Conservation (phyloP, 23 red algal species). For the Agarophyton chilense region DNA sequence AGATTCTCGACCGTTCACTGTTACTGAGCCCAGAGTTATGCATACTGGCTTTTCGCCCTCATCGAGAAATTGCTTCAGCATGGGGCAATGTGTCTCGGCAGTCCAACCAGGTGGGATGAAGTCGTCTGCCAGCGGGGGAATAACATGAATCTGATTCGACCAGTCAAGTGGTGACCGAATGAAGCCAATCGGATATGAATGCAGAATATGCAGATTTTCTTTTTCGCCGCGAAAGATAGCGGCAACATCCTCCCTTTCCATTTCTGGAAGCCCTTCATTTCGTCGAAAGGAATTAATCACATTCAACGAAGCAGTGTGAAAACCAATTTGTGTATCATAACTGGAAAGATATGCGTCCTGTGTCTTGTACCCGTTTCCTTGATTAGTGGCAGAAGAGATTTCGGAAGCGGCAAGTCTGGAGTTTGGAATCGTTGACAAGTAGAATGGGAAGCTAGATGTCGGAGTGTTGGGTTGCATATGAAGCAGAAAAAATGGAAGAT, state of each 20-base stretch:
- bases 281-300: slow-evolving; percentile 15
- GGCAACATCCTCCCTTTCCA: neutral
- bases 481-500: slow-evolving; percentile 3
- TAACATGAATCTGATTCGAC: neutral
- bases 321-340: slow-evolving; percentile 18
- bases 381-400: neutral
- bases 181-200: neutral
- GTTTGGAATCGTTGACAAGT: neutral
- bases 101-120: slow-evolving; percentile 23
- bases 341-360: neutral
- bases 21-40: slow-evolving; percentile 4
- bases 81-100: slow-evolving; percentile 7
- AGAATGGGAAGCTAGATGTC: slow-evolving; percentile 14
- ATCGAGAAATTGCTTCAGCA: neutral
- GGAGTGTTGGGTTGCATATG: slow-evolving; percentile 48
- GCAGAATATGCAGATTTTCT: neutral
- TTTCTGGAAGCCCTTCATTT: neutral
- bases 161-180: slow-evolving; percentile 2
- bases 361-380: neutral
- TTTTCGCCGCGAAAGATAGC: slow-evolving; percentile 8
- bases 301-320: neutral
- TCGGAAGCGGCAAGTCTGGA: neutral
- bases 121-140: slow-evolving; percentile 2
- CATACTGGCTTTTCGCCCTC: slow-evolving; percentile 5
- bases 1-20: neutral